Evolutionary conservation across 495 filamentous ascomycete species (phyloP), one percentile per base, ranked within the genome.

Genomic region (Penicillium psychrofluorescens): DNA sequence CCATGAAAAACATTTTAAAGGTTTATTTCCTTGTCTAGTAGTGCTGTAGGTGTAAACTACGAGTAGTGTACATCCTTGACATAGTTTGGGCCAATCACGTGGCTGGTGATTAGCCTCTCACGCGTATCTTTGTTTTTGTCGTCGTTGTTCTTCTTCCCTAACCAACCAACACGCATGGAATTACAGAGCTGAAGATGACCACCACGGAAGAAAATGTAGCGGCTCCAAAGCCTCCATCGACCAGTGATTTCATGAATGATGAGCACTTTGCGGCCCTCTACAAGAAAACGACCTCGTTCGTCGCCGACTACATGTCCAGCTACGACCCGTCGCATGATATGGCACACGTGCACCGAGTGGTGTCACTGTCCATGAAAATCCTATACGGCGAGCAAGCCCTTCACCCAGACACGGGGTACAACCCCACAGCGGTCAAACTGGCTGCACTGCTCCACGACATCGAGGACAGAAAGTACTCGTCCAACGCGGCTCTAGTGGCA

Each of bases 281-380:
- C 54, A 45, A 58, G 13, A 43, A 65, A n/a, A 70, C 81, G 47
- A 73, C 68, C 15, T 51, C 59, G 39, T 85, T 82, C 55, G 80
- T 86, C 22, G 66, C 74, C 47, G 53, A 66, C 9, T 90, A 84
- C 74, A 95, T 95, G 90, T 68, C 78, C 33, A 65, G 74, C 36
- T 86, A 87, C 65, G 92, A 96, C 64, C 77, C 79, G 14, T 91
- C 86, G 6, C 92, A 96, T 68, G 84, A 94, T 68, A 89, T 81
- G 66, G 62, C 71, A 33, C 91, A 97, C 62, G 84, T 96, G 45
- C 62, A 81, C 43, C 83, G 92, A 33, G 91, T 97, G 29, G 66
- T 86, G 7, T 64, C 75, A 11, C 76, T 95, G 7, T 76, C 88
- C n/a, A 74, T 79, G 39, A 71, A 74, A 35, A 73, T 85, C 44